phyloP scores from a whole-genome alignment of 305 asterid species.

The Solanum hybrid region DNA sequence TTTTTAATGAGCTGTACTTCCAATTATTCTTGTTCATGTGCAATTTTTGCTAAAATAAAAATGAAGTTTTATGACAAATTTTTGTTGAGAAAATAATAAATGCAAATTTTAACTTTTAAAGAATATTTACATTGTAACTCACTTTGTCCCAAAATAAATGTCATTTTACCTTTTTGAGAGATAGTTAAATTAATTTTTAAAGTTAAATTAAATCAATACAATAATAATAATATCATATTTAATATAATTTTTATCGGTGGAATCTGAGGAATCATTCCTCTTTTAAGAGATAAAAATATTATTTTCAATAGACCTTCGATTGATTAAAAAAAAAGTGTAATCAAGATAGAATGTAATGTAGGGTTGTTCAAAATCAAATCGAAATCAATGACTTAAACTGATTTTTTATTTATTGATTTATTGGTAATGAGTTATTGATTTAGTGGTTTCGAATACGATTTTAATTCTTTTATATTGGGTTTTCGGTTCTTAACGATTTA shows the following conservation, averaged over 20 bases:
- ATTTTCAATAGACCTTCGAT: not conserved
- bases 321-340: not conserved
- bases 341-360: not conserved
- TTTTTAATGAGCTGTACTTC: not conserved
- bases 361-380: not conserved
- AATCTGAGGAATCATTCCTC: not conserved
- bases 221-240: not conserved
- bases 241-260: not conserved
- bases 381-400: not conserved
- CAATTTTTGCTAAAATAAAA: not conserved
- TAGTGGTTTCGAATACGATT: not conserved
- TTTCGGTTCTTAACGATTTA: too few relatives aligned
- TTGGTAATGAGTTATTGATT: not conserved
- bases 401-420: not conserved
- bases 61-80: not conserved
- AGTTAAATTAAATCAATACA: not conserved
- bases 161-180: not conserved
- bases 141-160: not conserved
- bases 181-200: not conserved
- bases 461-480: not conserved
- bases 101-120: not conserved
- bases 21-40: not conserved
- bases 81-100: not conserved
- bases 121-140: not conserved
- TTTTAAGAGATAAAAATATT: not conserved